Evolutionary conservation across 495 filamentous ascomycete species (phyloP), one percentile per base, ranked within the genome.

Genomic region (Parathielavia hyrcaniae): DNA sequence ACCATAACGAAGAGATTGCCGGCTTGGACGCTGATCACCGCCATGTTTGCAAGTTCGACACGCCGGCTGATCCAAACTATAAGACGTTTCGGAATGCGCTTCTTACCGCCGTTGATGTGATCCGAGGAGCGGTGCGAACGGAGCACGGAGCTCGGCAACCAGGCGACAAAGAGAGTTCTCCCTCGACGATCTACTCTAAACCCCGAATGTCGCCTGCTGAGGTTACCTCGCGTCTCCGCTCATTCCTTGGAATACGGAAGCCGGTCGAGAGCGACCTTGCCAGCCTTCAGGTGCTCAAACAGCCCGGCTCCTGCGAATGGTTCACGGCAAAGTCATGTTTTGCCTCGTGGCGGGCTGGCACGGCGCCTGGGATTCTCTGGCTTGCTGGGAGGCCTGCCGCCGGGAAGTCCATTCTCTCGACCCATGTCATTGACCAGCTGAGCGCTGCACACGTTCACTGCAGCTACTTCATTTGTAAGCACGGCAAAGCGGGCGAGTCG

Each of bases 11-110:
- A 50, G 49, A 67, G 49, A 58, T 66, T 46, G 32, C 53, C 3
- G 47, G 62, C 12, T 64, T 73, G 65, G 55, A 72, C 44, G 69
- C 71, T 1, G 68, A 73, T 49, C 68, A 73, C 38, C 69, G 69
- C 23, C 55, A 64, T 9, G 47, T 72, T 30, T 73, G 71, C 62
- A 73, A 72, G 48, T 73, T 71, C 36, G 46, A 61, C 3, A 66
- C 23, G 20, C 57, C 55, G 5, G 36, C 49, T 0, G 64, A 72
- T 44, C 61, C 62, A 5, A 73, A 72, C 45, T 72, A 69, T 40
- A 62, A 48, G 44, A 58, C 59, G 1, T 45, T 74, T 11, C 60
- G 69, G 40, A 67, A 73, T 50, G 64, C 69, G 11, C 62, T 74
- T 0, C 17, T 50, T 3, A 67, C 64, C 11, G 66, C 67, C 44